Base-by-base conservation (phyloP, 495 filamentous ascomycete species). In the Baudoinia panamericana region DNA sequence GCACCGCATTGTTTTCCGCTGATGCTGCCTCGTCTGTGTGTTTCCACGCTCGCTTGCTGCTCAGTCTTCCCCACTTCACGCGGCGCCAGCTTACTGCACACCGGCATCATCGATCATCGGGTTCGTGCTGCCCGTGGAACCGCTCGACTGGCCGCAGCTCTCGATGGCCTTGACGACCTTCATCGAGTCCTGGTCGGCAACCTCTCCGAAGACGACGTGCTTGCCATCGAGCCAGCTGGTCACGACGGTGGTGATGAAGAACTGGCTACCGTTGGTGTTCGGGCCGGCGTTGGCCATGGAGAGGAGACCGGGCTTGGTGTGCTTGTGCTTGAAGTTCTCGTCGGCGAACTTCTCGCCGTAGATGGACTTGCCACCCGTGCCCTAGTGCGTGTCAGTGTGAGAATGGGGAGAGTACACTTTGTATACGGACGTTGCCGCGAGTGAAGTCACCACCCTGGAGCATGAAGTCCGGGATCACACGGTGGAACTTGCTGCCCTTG, bases 241-340 rank as follows among this genome's bases (percentile, higher is more conserved):
- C 27, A 64, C 57, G 40, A 64, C 60, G 46, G 62, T 64, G 35
- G 62, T 64, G 54, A 64, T 41, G 57, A 64, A 82, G 70, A 83
- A 84, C 60, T 84, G 78, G 13, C 75, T 79, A 56, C 78, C 77
- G 67, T 81, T 82, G 60, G 76, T 80, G 71, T 84, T 80, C 36
- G 70, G 69, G 49, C 81, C 82, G 43, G 80, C 78, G 58, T 87
- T 87, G 55, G 81, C 82, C 82, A 85, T 87, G 55, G 80, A 84
- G 46, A 87, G 70, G 30, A 79, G 70, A 61, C 68, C 73, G 20
- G 70, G 71, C 45, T 63, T 57, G 59, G 55, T 59, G 68, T 87
- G 82, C 63, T 69, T 77, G 29, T 64, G 57, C 33, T 60, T 49
- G 61, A 84, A 82, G 72, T 82, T 86, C 73, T 87, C 82, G 53